These are phyloP conservation scores for Triticum dicoccoides DNA, from an alignment of 176 grass and related monocot genomes.

Conservation along the genomic window DNA sequence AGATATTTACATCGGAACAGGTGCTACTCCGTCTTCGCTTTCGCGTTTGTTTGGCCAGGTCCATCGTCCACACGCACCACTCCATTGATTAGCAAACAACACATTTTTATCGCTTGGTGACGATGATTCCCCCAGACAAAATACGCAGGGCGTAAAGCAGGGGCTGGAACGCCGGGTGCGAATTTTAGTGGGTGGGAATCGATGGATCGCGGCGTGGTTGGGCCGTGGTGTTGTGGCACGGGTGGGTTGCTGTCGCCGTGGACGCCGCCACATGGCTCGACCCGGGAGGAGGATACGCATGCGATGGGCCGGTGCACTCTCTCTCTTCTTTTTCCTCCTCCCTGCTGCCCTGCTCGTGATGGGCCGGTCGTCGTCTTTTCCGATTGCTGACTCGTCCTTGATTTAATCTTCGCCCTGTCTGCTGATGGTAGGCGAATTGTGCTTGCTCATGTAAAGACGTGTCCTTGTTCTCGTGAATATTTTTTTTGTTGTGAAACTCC, in stretches of 20 bases:
- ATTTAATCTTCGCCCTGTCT: not conserved
- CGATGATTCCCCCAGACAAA: not conserved
- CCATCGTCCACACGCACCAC: not conserved
- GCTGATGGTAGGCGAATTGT: constrained; percentile 22
- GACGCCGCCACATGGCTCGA: constrained; percentile 28
- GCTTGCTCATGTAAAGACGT: not conserved
- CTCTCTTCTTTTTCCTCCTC: not conserved
- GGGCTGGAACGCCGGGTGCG: not conserved
- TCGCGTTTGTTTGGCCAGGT: not conserved
- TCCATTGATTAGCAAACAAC: not conserved
- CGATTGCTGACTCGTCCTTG: not conserved
- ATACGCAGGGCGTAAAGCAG: not conserved
- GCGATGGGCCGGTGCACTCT: not conserved
- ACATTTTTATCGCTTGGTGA: not conserved
- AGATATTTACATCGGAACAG: not conserved
- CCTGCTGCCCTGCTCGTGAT: not conserved
- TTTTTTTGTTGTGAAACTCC: too few species aligned
- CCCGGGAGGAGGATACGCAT: not conserved
- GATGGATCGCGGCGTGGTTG: not conserved
- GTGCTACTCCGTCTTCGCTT: not conserved
- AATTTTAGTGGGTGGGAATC: not conserved
- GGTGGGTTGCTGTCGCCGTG: constrained; percentile 32
- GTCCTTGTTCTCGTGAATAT: too few species aligned
- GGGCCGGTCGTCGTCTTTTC: constrained; percentile 21
- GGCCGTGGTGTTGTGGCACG: not conserved